Evolutionary conservation across 208 protist species (phyloP).

Genomic region (Trypanosoma vivax): DNA sequence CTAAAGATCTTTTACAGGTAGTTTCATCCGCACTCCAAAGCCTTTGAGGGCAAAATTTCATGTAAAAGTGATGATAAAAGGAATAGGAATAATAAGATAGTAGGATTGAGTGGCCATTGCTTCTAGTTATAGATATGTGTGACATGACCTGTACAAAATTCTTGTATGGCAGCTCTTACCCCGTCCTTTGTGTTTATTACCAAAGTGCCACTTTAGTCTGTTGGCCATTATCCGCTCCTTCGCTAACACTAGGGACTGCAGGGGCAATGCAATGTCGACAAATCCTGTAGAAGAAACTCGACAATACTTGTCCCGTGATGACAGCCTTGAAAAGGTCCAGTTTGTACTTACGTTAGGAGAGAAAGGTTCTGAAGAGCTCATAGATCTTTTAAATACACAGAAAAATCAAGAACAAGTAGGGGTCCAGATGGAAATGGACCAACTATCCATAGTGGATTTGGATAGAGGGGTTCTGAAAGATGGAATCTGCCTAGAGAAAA

Average conservation of each 20-base stretch:
- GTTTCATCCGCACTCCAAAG: no score
- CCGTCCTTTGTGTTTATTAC: no score
- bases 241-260: neutral
- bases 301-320: conserved; percentile 17
- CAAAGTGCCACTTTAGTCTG: neutral
- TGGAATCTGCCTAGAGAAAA: no score
- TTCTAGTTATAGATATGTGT: no score
- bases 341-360: conserved; percentile 14
- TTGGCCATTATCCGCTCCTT: neutral
- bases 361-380: conserved; percentile 10
- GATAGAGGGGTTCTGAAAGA: neutral
- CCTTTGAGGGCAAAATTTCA: no score
- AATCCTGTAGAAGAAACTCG: conserved; percentile 13
- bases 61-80: no score
- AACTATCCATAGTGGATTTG: neutral
- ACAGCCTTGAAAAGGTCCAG: conserved; percentile 1
- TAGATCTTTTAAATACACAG: conserved; percentile 7
- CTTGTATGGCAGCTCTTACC: no score
- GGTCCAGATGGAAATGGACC: neutral
- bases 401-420: neutral
- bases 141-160: no score
- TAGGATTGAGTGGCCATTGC: no score
- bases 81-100: no score
- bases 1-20: no score
- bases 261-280: conserved; percentile 2